Conservation (phyloP, 2,329 filamentous ascomycete genomes). For the Fusarium guadeloupense region DNA sequence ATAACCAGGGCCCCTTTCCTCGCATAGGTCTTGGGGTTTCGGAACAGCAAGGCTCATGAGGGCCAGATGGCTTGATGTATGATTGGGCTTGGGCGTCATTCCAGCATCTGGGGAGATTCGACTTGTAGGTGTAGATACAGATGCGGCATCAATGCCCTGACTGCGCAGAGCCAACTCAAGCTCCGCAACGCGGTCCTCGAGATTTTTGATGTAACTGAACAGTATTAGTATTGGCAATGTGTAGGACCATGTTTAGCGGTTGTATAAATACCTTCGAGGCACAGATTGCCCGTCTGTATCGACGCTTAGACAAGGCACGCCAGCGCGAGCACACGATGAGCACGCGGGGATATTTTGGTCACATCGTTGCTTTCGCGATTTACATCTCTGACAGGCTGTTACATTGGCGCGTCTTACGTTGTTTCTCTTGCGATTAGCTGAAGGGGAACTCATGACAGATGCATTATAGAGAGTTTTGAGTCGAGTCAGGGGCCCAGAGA, state of each 20-base stretch:
- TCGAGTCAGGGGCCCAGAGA: neutral
- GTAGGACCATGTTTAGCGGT: no score
- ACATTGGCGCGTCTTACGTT: constrained; percentile 35
- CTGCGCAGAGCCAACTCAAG: constrained; percentile 25
- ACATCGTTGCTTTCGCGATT: constrained; percentile 36
- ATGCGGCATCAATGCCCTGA: constrained; percentile 13
- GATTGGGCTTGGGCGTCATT: neutral
- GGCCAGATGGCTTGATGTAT: neutral
- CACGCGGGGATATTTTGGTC: constrained; percentile 38
- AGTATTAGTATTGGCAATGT: no score
- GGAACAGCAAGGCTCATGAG: constrained; percentile 1
- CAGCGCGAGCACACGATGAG: constrained; percentile 24
- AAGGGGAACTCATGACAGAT: neutral
- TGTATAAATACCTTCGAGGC: constrained; percentile 28
- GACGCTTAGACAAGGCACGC: constrained; percentile 27
- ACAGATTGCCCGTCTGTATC: constrained; percentile 26
- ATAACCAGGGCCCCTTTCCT: neutral
- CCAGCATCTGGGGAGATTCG: neutral
- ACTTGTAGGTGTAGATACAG: neutral
- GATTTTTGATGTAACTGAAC: constrained; percentile 41
- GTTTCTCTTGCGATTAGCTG: constrained; percentile 1
- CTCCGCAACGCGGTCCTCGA: constrained; percentile 40
- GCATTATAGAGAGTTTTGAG: neutral
- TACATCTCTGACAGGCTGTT: constrained; percentile 32
- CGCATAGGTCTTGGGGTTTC: neutral